These are phyloP conservation scores for Mycena kentingensis DNA, from an alignment of 768 basidiomycete species.

Conservation along the genomic window DNA sequence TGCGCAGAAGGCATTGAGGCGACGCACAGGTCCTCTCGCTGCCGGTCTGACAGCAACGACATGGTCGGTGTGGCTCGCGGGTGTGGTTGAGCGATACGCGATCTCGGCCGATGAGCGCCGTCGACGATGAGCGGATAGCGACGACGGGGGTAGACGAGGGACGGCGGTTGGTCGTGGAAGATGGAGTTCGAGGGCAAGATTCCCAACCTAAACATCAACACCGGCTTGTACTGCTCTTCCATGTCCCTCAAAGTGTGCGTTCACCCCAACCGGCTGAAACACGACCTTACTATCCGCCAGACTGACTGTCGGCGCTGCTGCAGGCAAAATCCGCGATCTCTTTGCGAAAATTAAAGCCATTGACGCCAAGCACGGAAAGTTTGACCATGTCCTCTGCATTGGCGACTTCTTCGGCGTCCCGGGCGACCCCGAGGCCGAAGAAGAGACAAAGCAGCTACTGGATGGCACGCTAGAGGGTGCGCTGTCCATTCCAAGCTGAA, in stretches of 20 bases:
- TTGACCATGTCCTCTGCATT: conserved; percentile 77
- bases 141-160: not conserved
- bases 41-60: conserved; percentile 37
- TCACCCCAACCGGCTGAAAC: not conserved
- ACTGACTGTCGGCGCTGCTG: conserved; percentile 79
- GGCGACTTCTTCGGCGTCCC: no score
- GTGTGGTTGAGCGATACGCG: conserved; percentile 28
- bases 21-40: conserved; percentile 36
- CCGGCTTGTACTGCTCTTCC: not conserved
- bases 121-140: not conserved
- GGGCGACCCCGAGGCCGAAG: conserved; percentile 38
- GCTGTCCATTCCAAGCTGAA: conserved; percentile 11
- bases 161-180: not conserved
- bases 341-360: conserved; percentile 82
- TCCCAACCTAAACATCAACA: not conserved
- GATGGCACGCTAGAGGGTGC: conserved; percentile 68
- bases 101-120: conserved; percentile 29
- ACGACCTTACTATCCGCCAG: conserved; percentile 30
- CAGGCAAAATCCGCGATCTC: conserved; percentile 70
- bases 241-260: conserved; percentile 43
- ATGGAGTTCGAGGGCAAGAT: not conserved
- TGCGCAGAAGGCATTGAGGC: not conserved
- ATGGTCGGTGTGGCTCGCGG: conserved; percentile 22
- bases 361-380: conserved; percentile 91
- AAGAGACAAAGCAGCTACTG: conserved; percentile 62